These are phyloP conservation scores for Suhomyces xylopsoci DNA, from an alignment of 805 yeast genomes.

Conservation along the genomic window DNA sequence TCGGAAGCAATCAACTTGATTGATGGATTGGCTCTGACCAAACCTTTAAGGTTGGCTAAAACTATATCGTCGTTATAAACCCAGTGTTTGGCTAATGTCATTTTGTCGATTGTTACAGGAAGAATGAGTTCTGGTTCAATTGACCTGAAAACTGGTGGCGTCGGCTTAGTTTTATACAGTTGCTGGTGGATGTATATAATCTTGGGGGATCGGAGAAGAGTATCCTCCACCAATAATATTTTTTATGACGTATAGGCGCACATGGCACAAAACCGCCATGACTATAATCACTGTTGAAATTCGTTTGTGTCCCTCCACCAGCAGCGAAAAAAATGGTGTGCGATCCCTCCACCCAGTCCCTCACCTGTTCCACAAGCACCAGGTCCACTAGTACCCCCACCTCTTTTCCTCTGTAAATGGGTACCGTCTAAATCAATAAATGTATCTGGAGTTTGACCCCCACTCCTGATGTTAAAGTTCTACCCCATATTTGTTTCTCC, in stretches of 20 bases:
- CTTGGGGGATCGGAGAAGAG: not conserved
- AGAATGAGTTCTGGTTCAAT: not conserved
- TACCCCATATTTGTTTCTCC: not conserved
- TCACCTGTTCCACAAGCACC: not conserved
- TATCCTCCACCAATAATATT: not conserved
- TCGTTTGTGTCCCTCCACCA: not conserved
- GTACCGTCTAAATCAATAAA: no score
- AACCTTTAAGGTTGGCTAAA: constrained; percentile 48
- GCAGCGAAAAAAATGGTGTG: not conserved
- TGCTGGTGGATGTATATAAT: not conserved
- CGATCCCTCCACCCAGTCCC: not conserved
- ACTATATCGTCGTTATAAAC: constrained; percentile 47
- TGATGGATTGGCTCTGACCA: constrained; percentile 54
- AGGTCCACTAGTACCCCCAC: not conserved
- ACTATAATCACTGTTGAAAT: not conserved
- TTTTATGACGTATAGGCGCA: not conserved
- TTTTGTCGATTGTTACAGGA: not conserved
- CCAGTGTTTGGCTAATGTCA: constrained; percentile 48
- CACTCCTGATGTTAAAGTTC: not conserved
- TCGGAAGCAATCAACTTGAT: constrained; percentile 53
- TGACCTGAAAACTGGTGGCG: not conserved
- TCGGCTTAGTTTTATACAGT: not conserved
- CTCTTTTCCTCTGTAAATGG: no score
- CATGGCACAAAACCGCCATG: not conserved
- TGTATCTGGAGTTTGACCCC: not conserved